These are phyloP conservation scores for Penicillium capsulatum DNA, from an alignment of 2,329 filamentous ascomycete genomes.

Conservation along the genomic window DNA sequence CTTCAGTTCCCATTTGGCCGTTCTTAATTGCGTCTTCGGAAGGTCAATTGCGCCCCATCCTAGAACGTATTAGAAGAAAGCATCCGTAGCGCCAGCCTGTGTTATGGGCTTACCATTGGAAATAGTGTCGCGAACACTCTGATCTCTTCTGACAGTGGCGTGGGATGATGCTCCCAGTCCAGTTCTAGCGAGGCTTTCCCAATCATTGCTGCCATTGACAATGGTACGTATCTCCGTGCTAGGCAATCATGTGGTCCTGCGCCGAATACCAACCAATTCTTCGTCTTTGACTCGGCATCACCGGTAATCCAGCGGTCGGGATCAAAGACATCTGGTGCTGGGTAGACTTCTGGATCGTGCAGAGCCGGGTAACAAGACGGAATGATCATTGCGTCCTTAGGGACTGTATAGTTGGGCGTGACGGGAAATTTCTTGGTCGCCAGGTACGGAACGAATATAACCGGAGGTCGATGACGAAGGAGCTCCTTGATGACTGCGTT, in stretches of 20 bases:
- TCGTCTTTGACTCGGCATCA: constrained; percentile 49
- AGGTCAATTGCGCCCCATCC: too few species aligned
- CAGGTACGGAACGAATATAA: constrained; percentile 54
- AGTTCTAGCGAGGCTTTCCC: constrained; percentile 51
- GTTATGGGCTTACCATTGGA: constrained; percentile 49
- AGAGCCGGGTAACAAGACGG: constrained; percentile 52
- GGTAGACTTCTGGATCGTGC: constrained; percentile 49
- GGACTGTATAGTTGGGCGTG: constrained; percentile 47
- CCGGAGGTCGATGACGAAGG: constrained; percentile 50
- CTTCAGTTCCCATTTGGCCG: too few species aligned
- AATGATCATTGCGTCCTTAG: constrained; percentile 49
- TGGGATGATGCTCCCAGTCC: constrained; percentile 51
- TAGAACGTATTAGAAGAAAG: too few species aligned
- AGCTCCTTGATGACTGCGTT: constrained; percentile 53
- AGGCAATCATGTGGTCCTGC: constrained; percentile 51
- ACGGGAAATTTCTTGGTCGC: constrained; percentile 48
- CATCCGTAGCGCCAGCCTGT: too few species aligned
- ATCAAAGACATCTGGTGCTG: constrained; percentile 47
- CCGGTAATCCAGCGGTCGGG: constrained; percentile 53
- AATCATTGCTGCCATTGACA: constrained; percentile 52
- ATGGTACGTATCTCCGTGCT: constrained; percentile 48
- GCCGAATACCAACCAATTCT: constrained; percentile 55
- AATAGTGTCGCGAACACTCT: constrained; percentile 50
- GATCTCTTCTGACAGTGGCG: constrained; percentile 32
- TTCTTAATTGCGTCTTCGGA: too few species aligned